phyloP scores from a whole-genome alignment of 352 stramenopile genomes.

The Pythium volutum region DNA sequence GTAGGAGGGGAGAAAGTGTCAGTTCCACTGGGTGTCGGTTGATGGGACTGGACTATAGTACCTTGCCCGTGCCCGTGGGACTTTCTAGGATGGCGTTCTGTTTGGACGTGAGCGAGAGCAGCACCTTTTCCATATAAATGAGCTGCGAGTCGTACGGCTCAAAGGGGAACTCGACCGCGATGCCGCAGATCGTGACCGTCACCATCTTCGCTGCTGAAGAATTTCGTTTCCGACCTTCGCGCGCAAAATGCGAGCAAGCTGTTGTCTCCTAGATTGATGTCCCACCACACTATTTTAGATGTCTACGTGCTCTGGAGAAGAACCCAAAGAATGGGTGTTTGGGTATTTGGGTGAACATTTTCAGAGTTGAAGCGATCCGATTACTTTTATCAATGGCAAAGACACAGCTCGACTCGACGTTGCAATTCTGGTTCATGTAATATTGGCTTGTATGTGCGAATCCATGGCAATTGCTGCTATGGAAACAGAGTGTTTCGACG shows the following conservation, averaged over 20 bases:
- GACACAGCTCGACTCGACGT: too few relatives aligned
- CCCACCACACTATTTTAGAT: background rate
- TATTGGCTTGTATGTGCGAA: too few relatives aligned
- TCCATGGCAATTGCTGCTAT: too few relatives aligned
- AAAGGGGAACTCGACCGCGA: conserved; percentile 96
- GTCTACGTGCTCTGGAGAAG: too few relatives aligned
- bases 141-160: conserved; percentile 96
- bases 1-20: background rate
- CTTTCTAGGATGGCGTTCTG: conserved; percentile 97
- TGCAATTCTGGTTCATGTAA: too few relatives aligned
- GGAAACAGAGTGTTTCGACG: too few relatives aligned
- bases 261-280: background rate
- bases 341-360: too few relatives aligned
- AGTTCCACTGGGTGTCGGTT: background rate
- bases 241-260: background rate
- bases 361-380: too few relatives aligned
- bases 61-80: conserved; percentile 97
- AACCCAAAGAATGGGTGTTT: too few relatives aligned
- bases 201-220: conserved; percentile 53
- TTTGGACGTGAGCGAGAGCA: conserved; percentile 86
- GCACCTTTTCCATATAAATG: conserved; percentile 96
- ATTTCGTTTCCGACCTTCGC: background rate
- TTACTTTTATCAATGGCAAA: too few relatives aligned
- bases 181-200: conserved; percentile 80
- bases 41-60: conserved; percentile 20